Percentiles rank a stretch among this genome's conserved stretches.
phyloP scores from a whole-genome alignment of 495 filamentous ascomycete genomes.

The Penicillium canariense region DNA sequence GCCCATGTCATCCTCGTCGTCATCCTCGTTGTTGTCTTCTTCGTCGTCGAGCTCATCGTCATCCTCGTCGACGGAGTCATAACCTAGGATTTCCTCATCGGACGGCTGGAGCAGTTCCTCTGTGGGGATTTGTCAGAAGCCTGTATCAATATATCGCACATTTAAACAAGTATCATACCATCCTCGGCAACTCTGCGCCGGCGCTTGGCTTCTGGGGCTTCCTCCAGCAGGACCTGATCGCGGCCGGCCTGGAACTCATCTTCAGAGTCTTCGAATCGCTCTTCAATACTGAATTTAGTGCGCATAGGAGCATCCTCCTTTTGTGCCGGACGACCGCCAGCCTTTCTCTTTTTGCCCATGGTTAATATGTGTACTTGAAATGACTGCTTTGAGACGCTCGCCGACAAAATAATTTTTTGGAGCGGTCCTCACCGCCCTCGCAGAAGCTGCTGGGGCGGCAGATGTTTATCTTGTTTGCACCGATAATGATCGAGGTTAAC shows the following conservation, averaged over 20 bases:
- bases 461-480: constrained; percentile 24
- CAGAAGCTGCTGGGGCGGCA: background rate
- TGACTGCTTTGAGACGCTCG: constrained; percentile 7
- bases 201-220: constrained; percentile 74
- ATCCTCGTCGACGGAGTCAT: constrained; percentile 51
- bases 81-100: constrained; percentile 85
- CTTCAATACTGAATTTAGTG: constrained; percentile 57
- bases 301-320: constrained; percentile 43
- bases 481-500: constrained; percentile 1
- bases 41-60: constrained; percentile 55
- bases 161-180: constrained; percentile 39
- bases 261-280: constrained; percentile 85
- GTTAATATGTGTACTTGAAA: constrained; percentile 14
- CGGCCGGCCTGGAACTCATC: constrained; percentile 85
- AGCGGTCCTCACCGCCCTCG: constrained; percentile 30
- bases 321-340: constrained; percentile 49
- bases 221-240: constrained; percentile 82
- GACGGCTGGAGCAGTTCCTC: constrained; percentile 64
- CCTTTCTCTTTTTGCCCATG: constrained; percentile 86
- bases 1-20: constrained; percentile 35
- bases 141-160: background rate
- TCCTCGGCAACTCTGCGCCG: constrained; percentile 63
- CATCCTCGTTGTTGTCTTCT: constrained; percentile 33
- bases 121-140: constrained; percentile 28
- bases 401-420: constrained; percentile 43